Conservation (phyloP, 176 grass and related monocot genomes). For the Saccharum officinarum region DNA sequence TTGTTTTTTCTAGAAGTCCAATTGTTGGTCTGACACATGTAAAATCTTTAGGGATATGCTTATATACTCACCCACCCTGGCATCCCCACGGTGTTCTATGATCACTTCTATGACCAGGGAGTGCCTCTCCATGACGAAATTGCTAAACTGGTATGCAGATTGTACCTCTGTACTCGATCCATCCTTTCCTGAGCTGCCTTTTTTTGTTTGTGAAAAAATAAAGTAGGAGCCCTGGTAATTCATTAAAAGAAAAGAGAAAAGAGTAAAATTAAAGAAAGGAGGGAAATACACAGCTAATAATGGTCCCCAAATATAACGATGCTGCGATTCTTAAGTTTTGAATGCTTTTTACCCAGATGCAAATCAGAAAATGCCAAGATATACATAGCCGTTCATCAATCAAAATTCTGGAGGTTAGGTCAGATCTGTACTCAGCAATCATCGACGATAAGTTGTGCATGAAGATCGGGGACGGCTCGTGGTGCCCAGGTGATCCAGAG, state of each 20-base stretch:
- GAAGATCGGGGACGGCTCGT: slow-evolving; percentile 80
- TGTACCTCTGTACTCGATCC: not conserved
- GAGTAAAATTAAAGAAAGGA: not conserved
- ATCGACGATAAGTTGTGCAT: slow-evolving; percentile 80
- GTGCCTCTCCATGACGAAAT: slow-evolving; percentile 62
- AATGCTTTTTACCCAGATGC: slow-evolving; percentile 54
- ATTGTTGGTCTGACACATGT: not conserved
- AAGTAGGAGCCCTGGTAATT: not conserved
- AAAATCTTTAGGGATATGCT: slow-evolving; percentile 76
- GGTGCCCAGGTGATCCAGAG: slow-evolving; percentile 68
- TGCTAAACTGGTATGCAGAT: slow-evolving; percentile 69
- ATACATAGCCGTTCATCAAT: slow-evolving; percentile 86
- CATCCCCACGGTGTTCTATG: slow-evolving; percentile 89
- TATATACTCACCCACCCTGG: slow-evolving; percentile 97
- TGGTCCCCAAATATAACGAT: not conserved
- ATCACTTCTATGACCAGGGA: slow-evolving; percentile 82
- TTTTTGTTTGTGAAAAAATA: not conserved
- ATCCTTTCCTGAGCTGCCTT: not conserved
- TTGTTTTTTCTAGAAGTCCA: not conserved
- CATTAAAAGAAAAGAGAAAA: not conserved
- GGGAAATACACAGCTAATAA: not conserved
- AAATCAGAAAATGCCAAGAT: slow-evolving; percentile 74
- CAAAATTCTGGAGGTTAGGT: slow-evolving; percentile 72
- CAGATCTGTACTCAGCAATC: slow-evolving; percentile 70
- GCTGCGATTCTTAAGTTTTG: slow-evolving; percentile 12